These are phyloP conservation scores for Boehmeria nivea DNA, from an alignment of 306 rosid species.

Conservation along the genomic window DNA sequence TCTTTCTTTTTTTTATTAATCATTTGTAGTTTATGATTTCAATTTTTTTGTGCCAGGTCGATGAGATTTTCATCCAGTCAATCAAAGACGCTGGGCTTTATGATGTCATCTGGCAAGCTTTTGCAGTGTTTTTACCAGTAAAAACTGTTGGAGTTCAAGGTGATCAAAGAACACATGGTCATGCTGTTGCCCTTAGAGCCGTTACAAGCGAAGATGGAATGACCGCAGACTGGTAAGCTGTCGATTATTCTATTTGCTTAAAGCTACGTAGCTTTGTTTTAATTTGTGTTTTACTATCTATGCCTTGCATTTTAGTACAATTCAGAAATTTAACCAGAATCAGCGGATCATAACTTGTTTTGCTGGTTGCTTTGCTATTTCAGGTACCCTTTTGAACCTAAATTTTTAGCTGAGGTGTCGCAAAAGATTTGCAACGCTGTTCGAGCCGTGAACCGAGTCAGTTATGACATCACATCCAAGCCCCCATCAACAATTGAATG, in stretches of 20 bases:
- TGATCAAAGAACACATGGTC: constrained; percentile 93
- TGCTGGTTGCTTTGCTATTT: not conserved
- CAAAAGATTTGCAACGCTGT: constrained; percentile 85
- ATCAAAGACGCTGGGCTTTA: constrained; percentile 71
- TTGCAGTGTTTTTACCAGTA: constrained; percentile 87
- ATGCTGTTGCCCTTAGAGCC: constrained; percentile 91
- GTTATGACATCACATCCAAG: constrained; percentile 90
- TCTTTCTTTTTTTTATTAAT: not conserved
- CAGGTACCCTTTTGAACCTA: constrained; percentile 88
- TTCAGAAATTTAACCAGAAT: too few relatives aligned
- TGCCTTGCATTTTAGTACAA: too few relatives aligned
- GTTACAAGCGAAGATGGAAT: constrained; percentile 99
- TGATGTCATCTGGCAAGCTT: constrained; percentile 96
- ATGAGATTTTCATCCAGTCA: constrained; percentile 80
- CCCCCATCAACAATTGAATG: constrained; percentile 98
- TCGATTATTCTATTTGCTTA: constrained; percentile 4
- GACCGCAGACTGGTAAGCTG: constrained; percentile 91
- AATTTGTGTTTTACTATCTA: not conserved
- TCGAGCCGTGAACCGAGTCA: constrained; percentile 85
- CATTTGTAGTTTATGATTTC: not conserved
- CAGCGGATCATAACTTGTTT: not conserved
- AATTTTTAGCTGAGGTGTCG: constrained; percentile 69
- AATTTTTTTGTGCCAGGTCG: constrained; percentile 49
- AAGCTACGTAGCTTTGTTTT: constrained; percentile 1
- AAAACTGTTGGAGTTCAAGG: constrained; percentile 96